Evolutionary conservation across 345 rosid species (phyloP), one percentile per base, ranked within the genome.

Genomic region (Linum trigynum): DNA sequence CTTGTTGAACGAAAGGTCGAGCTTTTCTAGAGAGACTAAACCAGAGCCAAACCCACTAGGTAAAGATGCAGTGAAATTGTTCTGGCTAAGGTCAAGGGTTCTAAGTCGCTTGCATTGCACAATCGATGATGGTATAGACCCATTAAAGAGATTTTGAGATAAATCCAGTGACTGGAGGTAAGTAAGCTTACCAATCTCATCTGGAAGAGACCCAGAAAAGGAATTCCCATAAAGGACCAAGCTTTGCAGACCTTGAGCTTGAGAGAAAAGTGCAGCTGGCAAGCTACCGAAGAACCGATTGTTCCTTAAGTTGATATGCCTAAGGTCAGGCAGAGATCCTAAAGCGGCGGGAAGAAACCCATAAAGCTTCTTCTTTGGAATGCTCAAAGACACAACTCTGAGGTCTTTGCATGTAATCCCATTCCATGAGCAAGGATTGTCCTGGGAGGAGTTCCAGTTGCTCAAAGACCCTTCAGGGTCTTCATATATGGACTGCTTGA

Each of bases 151-250:
- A 79, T 94, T 94, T 71, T 88, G 82, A 8, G 99, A 94, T 55
- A 94, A 84, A 88, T 88, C 92, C 53, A 94, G 80, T 42, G 75
- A 77, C 68, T 85, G 97, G 36, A 94, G 95, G 75, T 84, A 83
- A 64, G 69, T 81, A 64, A 90, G 96, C 63, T 71, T 66, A 76
- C 92, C 95, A 73, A 94, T 74, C 73, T 85, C 80, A 65, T 74
- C 73, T 5, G 96, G 84, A 62, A 94, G 73, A 45, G 84, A 67
- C 80, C 96, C 95, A 70, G 89, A 83, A 1, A 94, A 79, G 71
- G 95, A 80, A 80, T 94, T 94, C 48, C 95, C 96, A 75, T 81
- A 94, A 79, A 94, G 91, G 43, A 94, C 97, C 76, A 94, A 51
- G 78, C 97, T 90, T 72, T 94, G 97, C 0, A 94, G 78, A 59